Base-by-base conservation (phyloP, 768 basidiomycete genomes). In the Leccinum obscurum region DNA sequence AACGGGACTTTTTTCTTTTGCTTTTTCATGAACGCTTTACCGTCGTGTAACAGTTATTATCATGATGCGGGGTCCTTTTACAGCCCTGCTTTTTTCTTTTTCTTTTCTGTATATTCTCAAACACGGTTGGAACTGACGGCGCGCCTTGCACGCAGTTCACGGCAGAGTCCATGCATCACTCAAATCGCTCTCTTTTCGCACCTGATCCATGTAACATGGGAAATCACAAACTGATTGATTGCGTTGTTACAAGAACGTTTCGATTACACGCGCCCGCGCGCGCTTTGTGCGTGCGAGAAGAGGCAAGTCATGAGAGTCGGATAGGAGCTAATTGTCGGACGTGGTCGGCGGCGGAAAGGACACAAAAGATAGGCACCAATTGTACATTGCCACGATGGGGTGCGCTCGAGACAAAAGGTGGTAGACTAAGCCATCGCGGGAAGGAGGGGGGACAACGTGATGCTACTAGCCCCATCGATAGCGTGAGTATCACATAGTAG, bases 181-280 rank as follows among this genome's bases (percentile, higher is more conserved):
- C 17, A 37, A 15, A 65, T 48, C 54, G 54, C 54, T 50, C 37
- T 35, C 55, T 22, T 41, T 56, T 57, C 41, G 26, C 44, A 57
- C 60, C 52, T 60, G 60, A 69, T 70, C 65, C 68, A 52, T 57
- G 59, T 51, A 59, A 57, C 59, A 72, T 69, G 69, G 62, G 66
- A 65, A 69, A 44, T 61, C 54, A 61, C 51, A 28, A 48, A 28
- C n/a, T 56, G 63, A 62, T 64, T 60, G 70, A 64, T 62, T 51
- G 50, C 20, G 44, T 54, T 44, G 44, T 63, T 34, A 52, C 52
- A 52, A 54, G 60, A 63, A 62, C 58, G 41, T 61, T 62, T 61
- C 56, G 56, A 63, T 63, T 53, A 70, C 68, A 65, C 63, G 64
- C 56, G 15, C 54, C 59, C 50, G 58, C n/a, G 44, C n/a, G 44